Evolutionary conservation across 2,329 filamentous ascomycete genomes (phyloP).

Genomic region (Fusarium sp.): DNA sequence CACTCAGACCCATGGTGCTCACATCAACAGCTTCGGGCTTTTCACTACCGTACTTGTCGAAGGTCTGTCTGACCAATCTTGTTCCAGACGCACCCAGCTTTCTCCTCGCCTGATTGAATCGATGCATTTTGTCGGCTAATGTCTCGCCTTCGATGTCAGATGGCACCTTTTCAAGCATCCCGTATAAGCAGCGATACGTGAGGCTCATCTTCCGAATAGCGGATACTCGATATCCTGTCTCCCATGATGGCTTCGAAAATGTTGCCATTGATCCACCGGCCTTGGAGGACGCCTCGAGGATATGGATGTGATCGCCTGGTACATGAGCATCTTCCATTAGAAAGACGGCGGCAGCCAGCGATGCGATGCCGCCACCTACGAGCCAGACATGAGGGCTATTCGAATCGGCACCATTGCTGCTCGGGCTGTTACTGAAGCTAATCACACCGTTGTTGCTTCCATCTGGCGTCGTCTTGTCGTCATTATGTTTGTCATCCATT

Average conservation of each 20-base stretch:
- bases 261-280: constrained; percentile 46
- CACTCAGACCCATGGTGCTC: constrained; percentile 47
- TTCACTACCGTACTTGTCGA: constrained; percentile 36
- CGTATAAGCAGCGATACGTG: constrained; percentile 46
- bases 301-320: constrained; percentile 45
- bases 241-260: constrained; percentile 43
- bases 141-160: constrained; percentile 42
- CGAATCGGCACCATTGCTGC: constrained; percentile 28
- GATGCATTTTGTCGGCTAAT: constrained; percentile 43
- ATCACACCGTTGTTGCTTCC: constrained; percentile 10
- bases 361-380: constrained; percentile 48
- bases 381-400: constrained; percentile 44
- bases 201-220: constrained; percentile 48
- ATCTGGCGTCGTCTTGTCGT: neutral
- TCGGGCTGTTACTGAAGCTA: constrained; percentile 32
- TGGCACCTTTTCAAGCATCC: constrained; percentile 46
- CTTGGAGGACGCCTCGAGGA: constrained; percentile 44
- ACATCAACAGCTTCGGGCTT: constrained; percentile 45
- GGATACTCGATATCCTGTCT: constrained; percentile 46
- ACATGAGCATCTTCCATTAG: constrained; percentile 46
- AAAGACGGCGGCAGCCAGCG: constrained; percentile 46
- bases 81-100: constrained; percentile 46
- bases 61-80: constrained; percentile 41
- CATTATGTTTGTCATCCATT: constrained; percentile 25
- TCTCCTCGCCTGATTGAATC: constrained; percentile 42